Conservation (phyloP, 1,284 basidiomycete genomes). For the Naganishia albida region DNA sequence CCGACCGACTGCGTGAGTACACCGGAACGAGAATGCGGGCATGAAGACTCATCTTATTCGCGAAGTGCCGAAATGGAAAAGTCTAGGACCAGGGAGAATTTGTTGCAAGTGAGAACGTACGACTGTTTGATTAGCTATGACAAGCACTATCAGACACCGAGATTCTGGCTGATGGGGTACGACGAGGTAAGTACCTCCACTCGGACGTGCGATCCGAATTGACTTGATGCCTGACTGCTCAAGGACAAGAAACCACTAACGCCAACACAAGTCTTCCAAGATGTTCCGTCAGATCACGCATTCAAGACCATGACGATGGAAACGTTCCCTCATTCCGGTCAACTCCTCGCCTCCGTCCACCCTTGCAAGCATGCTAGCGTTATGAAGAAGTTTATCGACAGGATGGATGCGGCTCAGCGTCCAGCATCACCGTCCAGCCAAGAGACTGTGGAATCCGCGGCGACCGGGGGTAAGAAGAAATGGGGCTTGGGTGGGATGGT, state of each 20-base stretch:
- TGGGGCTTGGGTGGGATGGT: constrained; percentile 73
- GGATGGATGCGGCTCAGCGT: constrained; percentile 88
- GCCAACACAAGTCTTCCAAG: constrained; percentile 91
- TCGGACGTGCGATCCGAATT: constrained; percentile 8
- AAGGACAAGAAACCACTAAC: constrained; percentile 83
- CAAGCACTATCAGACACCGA: constrained; percentile 96
- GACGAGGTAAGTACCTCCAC: constrained; percentile 68
- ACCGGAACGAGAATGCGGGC: neutral
- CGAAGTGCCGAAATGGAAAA: constrained; percentile 58
- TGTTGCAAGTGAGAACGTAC: constrained; percentile 94
- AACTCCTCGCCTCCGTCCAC: constrained; percentile 87
- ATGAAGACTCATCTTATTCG: constrained; percentile 4
- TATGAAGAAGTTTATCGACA: constrained; percentile 99
- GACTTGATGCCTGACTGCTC: constrained; percentile 1
- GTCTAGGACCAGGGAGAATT: constrained; percentile 62
- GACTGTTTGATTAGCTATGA: constrained; percentile 99
- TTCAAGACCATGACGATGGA: constrained; percentile 99
- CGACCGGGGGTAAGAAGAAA: constrained; percentile 63
- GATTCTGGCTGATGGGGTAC: constrained; percentile 92
- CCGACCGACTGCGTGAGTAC: constrained; percentile 43
- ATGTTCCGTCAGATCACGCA: constrained; percentile 94
- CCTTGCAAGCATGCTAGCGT: constrained; percentile 98
- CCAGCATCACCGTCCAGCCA: constrained; percentile 36
- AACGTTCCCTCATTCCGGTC: constrained; percentile 86
- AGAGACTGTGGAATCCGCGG: constrained; percentile 8